Evolutionary conservation across 371 early-diverging fungal genomes (phyloP), one percentile per base, ranked within the genome.

Genomic region (Syncephalastrum sp.): DNA sequence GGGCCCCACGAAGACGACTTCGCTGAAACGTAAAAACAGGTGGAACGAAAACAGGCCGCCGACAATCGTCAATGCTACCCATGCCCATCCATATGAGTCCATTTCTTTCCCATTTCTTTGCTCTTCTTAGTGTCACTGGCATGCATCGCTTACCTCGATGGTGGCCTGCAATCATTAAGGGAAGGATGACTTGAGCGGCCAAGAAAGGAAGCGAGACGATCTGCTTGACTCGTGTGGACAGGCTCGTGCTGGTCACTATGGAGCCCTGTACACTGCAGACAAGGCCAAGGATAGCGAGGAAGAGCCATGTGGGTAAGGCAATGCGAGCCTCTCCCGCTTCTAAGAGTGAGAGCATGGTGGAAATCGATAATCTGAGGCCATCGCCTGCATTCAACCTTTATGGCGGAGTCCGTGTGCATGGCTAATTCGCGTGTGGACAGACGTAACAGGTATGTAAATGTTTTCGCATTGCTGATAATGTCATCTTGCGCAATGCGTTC

Each of bases 1-100:
- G 42, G 74, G 70, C 1, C 60, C 61, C 14, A 70, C 53, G 65
- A 60, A 73, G 51, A 54, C 59, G 5, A 64, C 24, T 15, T 70
- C 74, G 1, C 61, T 14, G 45, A 62, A 65, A 13, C 70, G 53
- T 6, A 73, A 49, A 16, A 59, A 62, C 7, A 60, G 15, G 33
- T 70, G 70, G 41, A 65, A 73, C 10, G 47, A 55, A 14, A 50
- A 16, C 12, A 65, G 44, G 3, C 56, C 60, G 12, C 25, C 58
- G 46, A 59, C 50, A 4, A 70, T 45, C 17, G 60, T 67, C 16
- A 63, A 19, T 14, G 60, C 73, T 73, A 48, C 13, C 43, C 14
- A 25, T 0, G 21, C 21, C 21, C 48, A 50, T 51, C 25, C 14
- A 21, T 5, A 50, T 25, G 27, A 21, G 21, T 47, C 4, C n/a